Base-by-base conservation (phyloP, 2,329 filamentous ascomycete genomes). In the Sporothrix dimorphospora region DNA sequence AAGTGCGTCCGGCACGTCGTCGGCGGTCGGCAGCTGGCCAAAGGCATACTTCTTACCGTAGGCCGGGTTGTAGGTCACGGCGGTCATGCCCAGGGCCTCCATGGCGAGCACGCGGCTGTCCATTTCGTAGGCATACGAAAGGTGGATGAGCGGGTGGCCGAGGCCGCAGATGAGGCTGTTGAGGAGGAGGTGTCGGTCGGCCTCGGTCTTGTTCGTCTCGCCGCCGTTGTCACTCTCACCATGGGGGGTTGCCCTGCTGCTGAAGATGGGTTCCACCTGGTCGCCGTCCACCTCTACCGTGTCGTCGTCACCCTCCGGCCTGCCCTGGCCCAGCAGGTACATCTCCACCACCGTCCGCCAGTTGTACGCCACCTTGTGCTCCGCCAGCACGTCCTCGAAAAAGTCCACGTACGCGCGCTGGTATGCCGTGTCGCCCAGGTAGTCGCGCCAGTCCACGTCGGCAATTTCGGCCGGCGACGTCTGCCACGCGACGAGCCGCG, bases 391-490 rank as follows among this genome's bases (percentile, higher is more conserved):
- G 79, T 99, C 96, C 80, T 99, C 96, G 79, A 97, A 98, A 79
- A 96, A 98, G 80, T 99, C 94, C 71, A 99, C 85, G 78, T 91
- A 99, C 0, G 94, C 95, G 73, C 95, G 88, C 81, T 99, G 94
- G 78, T 97, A 98, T 74, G 85, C 89, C 77, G 87, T 87, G 79
- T 94, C 89, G 27, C 95, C 94, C 42, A 98, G 80, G 77, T 90
- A 96, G 72, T 95, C 91, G 75, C 90, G 87, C 95, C 96, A 99
- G 79, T 99, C 96, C 72, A 91, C 87, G 74, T 90, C 86, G 21
- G 90, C 89, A 69, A 99, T 88, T 81, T 99, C 96, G 4, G 90
- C 89, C 0, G 96, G 96, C 1, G 94, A 94, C 76, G 94, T 90
- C 70, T 84, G 81, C 96, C 96, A 99, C 30, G 90, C 86, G 75